phyloP scores from a whole-genome alignment of 768 basidiomycete species.

The Saitozyma podzolica region DNA sequence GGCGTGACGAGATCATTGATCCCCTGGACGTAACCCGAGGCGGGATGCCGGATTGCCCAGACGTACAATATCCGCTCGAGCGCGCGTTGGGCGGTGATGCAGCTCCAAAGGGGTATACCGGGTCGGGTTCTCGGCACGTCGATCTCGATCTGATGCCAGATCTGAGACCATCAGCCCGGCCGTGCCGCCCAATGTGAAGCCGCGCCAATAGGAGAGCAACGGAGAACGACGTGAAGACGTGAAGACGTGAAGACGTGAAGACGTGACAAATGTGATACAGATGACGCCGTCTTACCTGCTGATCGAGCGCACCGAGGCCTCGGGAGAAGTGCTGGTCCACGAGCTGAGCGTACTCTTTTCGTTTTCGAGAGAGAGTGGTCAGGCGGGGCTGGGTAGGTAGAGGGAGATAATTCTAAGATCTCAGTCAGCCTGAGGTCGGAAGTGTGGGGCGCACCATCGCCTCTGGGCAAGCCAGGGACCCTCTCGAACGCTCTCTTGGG shows the following conservation, averaged over 20 bases:
- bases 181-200: too few relatives aligned
- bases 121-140: slow-evolving; percentile 95
- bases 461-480: too few relatives aligned
- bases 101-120: slow-evolving; percentile 88
- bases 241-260: too few relatives aligned
- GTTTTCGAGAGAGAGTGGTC: slow-evolving; percentile 78
- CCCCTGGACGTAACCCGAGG: slow-evolving; percentile 97
- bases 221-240: too few relatives aligned
- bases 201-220: too few relatives aligned
- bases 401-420: slow-evolving; percentile 83
- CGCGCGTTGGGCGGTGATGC: slow-evolving; percentile 82
- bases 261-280: neutral
- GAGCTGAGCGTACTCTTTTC: slow-evolving; percentile 85
- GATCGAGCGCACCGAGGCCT: slow-evolving; percentile 81
- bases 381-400: slow-evolving; percentile 73
- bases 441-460: neutral
- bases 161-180: slow-evolving; percentile 54
- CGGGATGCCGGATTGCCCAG: slow-evolving; percentile 98
- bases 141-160: slow-evolving; percentile 99
- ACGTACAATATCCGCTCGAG: slow-evolving; percentile 95
- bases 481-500: too few relatives aligned
- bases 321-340: slow-evolving; percentile 87
- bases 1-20: slow-evolving; percentile 98
- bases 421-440: slow-evolving; percentile 2
- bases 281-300: slow-evolving; percentile 54